Evolutionary conservation across 2,329 filamentous ascomycete genomes (phyloP), one percentile per base, ranked within the genome.

Genomic region (Leptographium wingfieldii): DNA sequence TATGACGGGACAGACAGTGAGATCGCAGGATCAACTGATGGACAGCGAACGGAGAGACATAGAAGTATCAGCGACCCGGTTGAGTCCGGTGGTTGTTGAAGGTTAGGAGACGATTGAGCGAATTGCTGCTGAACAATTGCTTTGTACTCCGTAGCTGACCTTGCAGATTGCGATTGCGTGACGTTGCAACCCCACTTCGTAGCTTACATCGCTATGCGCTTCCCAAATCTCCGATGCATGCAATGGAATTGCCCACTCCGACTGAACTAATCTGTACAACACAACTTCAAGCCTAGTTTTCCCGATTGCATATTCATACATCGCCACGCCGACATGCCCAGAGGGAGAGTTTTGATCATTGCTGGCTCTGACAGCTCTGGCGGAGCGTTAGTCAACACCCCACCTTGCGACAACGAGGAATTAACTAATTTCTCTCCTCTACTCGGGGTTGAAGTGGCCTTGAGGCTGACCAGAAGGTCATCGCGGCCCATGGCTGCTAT

Each of bases 391-490:
- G 79, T 81, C 19, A 51, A 33, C 6, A 19, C 22, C 40, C 49
- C 57, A 58, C 54, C 25, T 22, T 48, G 60, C 11, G 5, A n/a
- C n/a, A 14, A 29, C 4, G 35, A 56, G 1, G 19, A 40, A n/a
- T 10, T 6, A 31, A 29, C 38, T 60, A 40, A n/a, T 29, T 52
- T 31, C 43, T 25, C 43, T 3, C 9, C 9, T 54, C 43, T 46
- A 9, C 7, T 46, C 19, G 43, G 7, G 19, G 9, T 35, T 29
- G 14, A 38, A 96, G 92, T 60, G 94, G 92, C 57, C 83, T 99
- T 40, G 92, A 99, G 73, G 94, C 92, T 48, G 92, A 97, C 71
- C 92, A 97, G 70, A 95, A 96, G 71, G 91, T 95, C 63, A 87
- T 96, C 62, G 88, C 91, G 53, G 90, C 89, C 22, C 91, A 97